Base-by-base conservation (phyloP, 257 asterid species). In the Fraxinus anomala region DNA sequence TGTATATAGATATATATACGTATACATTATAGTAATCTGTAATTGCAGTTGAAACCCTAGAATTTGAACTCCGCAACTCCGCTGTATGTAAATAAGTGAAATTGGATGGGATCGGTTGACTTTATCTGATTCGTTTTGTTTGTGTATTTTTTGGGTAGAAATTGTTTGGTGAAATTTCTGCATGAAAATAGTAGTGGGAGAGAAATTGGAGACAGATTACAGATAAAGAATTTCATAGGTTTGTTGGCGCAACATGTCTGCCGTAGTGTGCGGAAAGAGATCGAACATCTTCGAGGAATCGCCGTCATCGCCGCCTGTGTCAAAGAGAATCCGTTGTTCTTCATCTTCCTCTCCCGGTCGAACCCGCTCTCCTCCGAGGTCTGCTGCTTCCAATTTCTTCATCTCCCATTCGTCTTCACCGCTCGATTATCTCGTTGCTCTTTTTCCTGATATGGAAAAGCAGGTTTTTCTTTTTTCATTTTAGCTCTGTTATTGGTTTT, bases 201-300 rank as follows among this genome's bases (percentile, higher is more conserved):
- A 75, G 81, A 73, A 72, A 74, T 54, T 71, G 70, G 73, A 73
- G 33, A 72, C 65, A 63, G 68, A 30, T 79, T 76, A 33, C 77
- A 3, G 76, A 36, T 68, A 73, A 17, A 79, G 72, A 68, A 30
- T 30, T 68, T 33, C 23, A 30, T 68, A 31, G 73, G 40, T 33
- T 68, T 68, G 44, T 30, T 23, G 73, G 72, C 87, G 66, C 82
- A 85, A 81, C 89, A 88, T 83, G 91, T 88, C 91, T 88, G 91
- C 91, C 73, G 80, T 88, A 79, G 81, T 88, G 85, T 83, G 87
- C 82, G 89, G 89, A 33, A 88, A 88, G 91, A 88, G 91, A 82
- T 83, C 89, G 73, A 85, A 80, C 80, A 77, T 85, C 56, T 88
- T 88, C 79, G 88, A 83, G 80, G 89, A 86, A 74, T 83, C 83